These are phyloP conservation scores for Phyllostachys edulis DNA, from an alignment of 176 grass and related monocot genomes.

Conservation along the genomic window DNA sequence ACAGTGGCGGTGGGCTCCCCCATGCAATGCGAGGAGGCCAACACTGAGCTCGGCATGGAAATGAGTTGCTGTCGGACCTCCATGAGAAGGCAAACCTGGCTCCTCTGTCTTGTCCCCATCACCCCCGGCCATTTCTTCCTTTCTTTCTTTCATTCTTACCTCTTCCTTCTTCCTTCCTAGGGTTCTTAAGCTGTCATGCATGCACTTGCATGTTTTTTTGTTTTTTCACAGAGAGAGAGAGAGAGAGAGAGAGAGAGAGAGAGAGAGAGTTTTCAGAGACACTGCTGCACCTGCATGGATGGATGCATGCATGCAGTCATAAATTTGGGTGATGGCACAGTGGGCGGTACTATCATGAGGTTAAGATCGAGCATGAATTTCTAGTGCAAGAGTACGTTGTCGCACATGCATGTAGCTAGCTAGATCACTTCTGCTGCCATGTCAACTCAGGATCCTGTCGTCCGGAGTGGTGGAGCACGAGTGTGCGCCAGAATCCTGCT, in stretches of 20 bases:
- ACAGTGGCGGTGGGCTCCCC: too few species aligned
- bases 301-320: not conserved
- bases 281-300: not conserved
- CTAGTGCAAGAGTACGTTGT: too few species aligned
- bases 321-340: too few species aligned
- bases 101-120: conserved; percentile 9
- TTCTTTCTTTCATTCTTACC: not conserved
- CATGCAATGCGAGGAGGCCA: not conserved
- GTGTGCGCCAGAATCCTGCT: too few species aligned
- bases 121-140: not conserved
- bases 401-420: too few species aligned
- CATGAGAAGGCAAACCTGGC: not conserved
- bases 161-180: not conserved
- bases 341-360: too few species aligned
- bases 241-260: not conserved
- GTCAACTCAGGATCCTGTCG: too few species aligned
- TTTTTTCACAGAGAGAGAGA: too few species aligned
- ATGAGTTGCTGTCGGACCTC: conserved; percentile 16
- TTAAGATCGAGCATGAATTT: too few species aligned
- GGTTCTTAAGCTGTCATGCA: not conserved
- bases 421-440: too few species aligned
- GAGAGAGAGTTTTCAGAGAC: too few species aligned
- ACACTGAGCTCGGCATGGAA: not conserved
- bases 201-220: not conserved
- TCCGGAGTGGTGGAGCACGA: too few species aligned